Conservation (phyloP, 2,329 filamentous ascomycete species). For the Fusarium sp. region DNA sequence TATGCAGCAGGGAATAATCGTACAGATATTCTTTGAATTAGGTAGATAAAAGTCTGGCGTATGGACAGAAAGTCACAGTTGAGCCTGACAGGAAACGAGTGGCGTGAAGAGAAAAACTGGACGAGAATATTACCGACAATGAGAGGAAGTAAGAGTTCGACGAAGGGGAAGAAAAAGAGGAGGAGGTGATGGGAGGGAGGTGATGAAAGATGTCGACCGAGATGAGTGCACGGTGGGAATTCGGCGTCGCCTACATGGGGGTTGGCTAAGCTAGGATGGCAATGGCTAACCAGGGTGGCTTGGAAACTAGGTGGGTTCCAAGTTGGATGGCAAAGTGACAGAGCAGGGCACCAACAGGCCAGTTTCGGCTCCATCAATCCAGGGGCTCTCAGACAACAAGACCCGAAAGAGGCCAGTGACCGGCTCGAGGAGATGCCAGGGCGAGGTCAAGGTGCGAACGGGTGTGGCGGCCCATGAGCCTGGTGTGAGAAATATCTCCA, state of each 20-base stretch:
- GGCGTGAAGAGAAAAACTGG: slow-evolving; percentile 53
- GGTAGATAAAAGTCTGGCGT: slow-evolving; percentile 37
- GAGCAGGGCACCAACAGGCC: slow-evolving; percentile 39
- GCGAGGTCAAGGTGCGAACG: slow-evolving; percentile 27
- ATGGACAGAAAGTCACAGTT: slow-evolving; percentile 44
- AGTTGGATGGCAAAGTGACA: slow-evolving; percentile 28
- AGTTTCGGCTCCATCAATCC: slow-evolving; percentile 26
- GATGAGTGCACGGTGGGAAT: slow-evolving; percentile 46
- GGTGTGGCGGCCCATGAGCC: slow-evolving; percentile 23
- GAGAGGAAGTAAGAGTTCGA: slow-evolving; percentile 44
- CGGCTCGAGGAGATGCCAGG: slow-evolving; percentile 22
- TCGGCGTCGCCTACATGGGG: slow-evolving; percentile 37
- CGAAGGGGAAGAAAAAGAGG: slow-evolving; percentile 42
- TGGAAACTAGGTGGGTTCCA: slow-evolving; percentile 19
- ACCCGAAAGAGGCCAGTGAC: slow-evolving; percentile 33
- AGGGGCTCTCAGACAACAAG: slow-evolving; percentile 38
- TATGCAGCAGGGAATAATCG: slow-evolving; percentile 23
- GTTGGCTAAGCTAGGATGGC: not conserved
- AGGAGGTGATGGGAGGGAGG: slow-evolving; percentile 43
- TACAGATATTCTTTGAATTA: slow-evolving; percentile 42
- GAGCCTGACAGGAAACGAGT: slow-evolving; percentile 53
- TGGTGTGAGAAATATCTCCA: slow-evolving; percentile 33
- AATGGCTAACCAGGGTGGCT: not conserved
- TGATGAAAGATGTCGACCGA: slow-evolving; percentile 44
- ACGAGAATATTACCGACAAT: slow-evolving; percentile 47